Percentiles rank a stretch among this genome's conserved stretches.
These are phyloP conservation scores for Coemansia sp. DNA, from an alignment of 192 early-diverging fungal genomes.

Conservation along the genomic window DNA sequence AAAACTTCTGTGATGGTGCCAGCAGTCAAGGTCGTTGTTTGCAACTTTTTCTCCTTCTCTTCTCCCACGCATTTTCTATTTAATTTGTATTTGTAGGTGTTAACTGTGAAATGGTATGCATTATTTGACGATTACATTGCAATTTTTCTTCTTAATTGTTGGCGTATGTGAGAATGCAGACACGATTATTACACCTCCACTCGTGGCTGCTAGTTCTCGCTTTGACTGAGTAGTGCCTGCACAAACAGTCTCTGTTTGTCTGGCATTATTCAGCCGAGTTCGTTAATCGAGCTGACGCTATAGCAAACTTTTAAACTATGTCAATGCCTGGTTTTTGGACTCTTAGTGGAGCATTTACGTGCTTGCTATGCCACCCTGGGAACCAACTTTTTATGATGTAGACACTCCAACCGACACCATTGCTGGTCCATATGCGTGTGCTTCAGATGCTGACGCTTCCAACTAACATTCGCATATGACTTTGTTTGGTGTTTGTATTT, in stretches of 20 bases:
- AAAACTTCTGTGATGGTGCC: neutral
- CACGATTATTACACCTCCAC: constrained; percentile 17
- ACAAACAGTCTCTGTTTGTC: neutral
- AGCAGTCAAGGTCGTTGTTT: neutral
- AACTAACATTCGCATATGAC: neutral
- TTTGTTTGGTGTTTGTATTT: neutral
- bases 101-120: neutral
- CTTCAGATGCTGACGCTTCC: neutral
- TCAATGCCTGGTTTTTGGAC: constrained; percentile 52
- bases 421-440: neutral
- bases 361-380: constrained; percentile 25
- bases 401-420: constrained; percentile 15
- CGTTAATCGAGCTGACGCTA: constrained; percentile 38
- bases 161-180: constrained; percentile 23
- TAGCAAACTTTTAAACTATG: constrained; percentile 18
- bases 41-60: neutral
- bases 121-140: neutral
- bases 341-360: constrained; percentile 4
- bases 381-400: constrained; percentile 46
- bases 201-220: constrained; percentile 23
- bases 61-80: neutral
- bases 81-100: neutral
- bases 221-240: neutral
- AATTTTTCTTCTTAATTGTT: constrained; percentile 8
- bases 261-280: neutral